Evolutionary conservation across 305 asterid genomes (phyloP).

Genomic region (Fraxinus platypoda): DNA sequence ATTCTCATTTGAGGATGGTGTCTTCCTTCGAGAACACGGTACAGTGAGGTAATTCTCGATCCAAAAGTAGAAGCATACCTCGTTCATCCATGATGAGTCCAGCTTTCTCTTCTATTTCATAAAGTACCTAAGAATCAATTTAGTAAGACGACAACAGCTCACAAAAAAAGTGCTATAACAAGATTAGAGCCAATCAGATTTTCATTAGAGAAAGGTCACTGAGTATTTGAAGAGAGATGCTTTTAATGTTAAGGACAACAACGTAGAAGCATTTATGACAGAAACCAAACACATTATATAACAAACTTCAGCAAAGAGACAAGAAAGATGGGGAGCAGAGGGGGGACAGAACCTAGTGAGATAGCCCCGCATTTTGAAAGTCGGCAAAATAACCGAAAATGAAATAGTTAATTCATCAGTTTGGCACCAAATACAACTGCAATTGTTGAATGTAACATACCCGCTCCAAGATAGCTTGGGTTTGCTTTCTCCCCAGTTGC

Average conservation of each 20-base stretch:
- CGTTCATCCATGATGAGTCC: constrained; percentile 86
- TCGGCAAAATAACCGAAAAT: too few species aligned
- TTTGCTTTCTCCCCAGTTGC: constrained; percentile 85
- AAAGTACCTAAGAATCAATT: constrained; percentile 54
- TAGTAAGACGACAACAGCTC: not conserved
- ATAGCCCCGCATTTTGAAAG: not conserved
- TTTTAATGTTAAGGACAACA: not conserved
- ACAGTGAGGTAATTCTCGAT: not conserved
- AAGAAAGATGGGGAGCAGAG: not conserved
- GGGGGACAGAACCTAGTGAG: not conserved
- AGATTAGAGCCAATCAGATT: constrained; percentile 8
- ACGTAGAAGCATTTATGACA: not conserved
- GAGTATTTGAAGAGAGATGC: not conserved
- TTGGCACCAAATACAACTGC: too few species aligned
- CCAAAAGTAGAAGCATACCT: constrained; percentile 37
- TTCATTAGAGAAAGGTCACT: not conserved
- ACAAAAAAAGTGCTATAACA: not conserved
- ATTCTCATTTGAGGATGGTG: not conserved
- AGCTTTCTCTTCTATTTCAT: constrained; percentile 83
- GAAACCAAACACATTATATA: not conserved
- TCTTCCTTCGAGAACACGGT: not conserved
- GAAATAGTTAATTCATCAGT: too few species aligned
- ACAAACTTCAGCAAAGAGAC: not conserved
- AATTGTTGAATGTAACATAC: too few species aligned
- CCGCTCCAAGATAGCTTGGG: constrained; percentile 37